These are phyloP conservation scores for Clathrospora elynae DNA, from an alignment of 2,329 filamentous ascomycete species.

Conservation along the genomic window DNA sequence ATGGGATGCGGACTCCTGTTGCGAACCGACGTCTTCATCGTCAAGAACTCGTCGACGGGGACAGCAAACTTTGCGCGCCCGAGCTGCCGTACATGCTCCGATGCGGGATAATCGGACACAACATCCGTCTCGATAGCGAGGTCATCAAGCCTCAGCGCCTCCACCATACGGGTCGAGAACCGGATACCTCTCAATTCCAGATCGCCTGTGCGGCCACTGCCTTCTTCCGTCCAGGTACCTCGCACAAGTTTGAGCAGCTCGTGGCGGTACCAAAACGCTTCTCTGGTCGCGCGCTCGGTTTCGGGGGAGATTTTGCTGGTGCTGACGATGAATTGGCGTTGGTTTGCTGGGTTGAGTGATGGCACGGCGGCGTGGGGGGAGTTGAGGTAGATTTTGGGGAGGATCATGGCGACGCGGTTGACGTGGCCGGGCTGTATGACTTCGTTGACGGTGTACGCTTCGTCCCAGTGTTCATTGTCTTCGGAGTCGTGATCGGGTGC, in stretches of 20 bases:
- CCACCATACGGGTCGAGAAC: conserved; percentile 77
- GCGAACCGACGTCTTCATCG: conserved; percentile 70
- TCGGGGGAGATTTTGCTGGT: conserved; percentile 78
- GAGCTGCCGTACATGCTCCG: conserved; percentile 39
- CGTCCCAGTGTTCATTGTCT: conserved; percentile 11
- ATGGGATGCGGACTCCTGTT: conserved; percentile 75
- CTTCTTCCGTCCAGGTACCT: conserved; percentile 72
- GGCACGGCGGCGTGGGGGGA: conserved; percentile 79
- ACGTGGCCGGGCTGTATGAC: conserved; percentile 65
- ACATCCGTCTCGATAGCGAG: conserved; percentile 64
- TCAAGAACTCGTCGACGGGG: conserved; percentile 67
- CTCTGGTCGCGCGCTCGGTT: conserved; percentile 74
- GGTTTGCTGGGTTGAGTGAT: conserved; percentile 76
- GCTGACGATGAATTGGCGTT: conserved; percentile 91
- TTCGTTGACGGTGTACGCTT: conserved; percentile 46
- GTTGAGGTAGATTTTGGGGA: conserved; percentile 76
- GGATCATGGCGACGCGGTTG: conserved; percentile 73
- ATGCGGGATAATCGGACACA: conserved; percentile 17
- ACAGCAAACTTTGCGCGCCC: conserved; percentile 56
- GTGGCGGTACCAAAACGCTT: conserved; percentile 91
- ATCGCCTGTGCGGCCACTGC: conserved; percentile 61
- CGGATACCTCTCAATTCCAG: conserved; percentile 79
- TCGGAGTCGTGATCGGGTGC: conserved; percentile 1
- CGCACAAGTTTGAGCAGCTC: conserved; percentile 72
- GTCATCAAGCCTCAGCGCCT: conserved; percentile 80